These are phyloP conservation scores for Fusarium sp. DNA, from an alignment of 2,329 filamentous ascomycete species.

Conservation along the genomic window DNA sequence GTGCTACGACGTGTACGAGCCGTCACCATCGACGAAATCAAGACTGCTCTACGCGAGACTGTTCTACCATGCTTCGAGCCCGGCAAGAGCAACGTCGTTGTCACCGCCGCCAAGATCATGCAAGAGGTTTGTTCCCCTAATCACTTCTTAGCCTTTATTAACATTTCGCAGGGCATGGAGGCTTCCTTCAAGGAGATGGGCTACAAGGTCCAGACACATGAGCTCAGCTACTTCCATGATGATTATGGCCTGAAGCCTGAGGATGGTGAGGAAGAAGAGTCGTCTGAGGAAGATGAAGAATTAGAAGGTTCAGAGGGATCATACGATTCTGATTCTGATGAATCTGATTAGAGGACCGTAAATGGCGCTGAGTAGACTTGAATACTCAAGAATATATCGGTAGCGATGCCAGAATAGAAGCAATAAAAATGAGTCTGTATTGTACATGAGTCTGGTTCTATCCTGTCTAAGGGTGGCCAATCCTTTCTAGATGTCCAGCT, in stretches of 20 bases:
- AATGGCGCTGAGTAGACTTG: conserved; percentile 27
- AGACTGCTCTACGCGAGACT: conserved; percentile 76
- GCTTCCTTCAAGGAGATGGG: conserved; percentile 79
- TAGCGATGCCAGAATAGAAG: conserved; percentile 38
- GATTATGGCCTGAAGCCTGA: conserved; percentile 84
- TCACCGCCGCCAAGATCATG: conserved; percentile 89
- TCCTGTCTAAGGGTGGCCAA: conserved; percentile 7
- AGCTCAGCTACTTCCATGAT: conserved; percentile 84
- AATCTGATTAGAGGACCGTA: conserved; percentile 40
- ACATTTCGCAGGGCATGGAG: conserved; percentile 71
- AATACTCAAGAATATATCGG: conserved; percentile 26
- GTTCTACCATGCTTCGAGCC: conserved; percentile 85
- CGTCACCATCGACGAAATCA: conserved; percentile 82
- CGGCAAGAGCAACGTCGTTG: conserved; percentile 82
- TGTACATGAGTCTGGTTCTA: conserved; percentile 41
- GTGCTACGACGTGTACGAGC: conserved; percentile 81
- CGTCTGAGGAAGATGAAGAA: conserved; percentile 60
- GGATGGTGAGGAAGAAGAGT: conserved; percentile 66
- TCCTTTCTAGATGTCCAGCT: conserved; percentile 23
- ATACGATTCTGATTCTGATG: conserved; percentile 48
- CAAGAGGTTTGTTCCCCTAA: conserved; percentile 72
- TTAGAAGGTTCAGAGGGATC: conserved; percentile 47
- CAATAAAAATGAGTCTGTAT: conserved; percentile 20
- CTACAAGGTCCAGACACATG: conserved; percentile 80
- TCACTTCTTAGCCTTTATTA: neutral